Percentiles rank a stretch among this genome's conserved stretches.
Conservation (phyloP, 306 rosid genomes). For the Morella rubra region DNA sequence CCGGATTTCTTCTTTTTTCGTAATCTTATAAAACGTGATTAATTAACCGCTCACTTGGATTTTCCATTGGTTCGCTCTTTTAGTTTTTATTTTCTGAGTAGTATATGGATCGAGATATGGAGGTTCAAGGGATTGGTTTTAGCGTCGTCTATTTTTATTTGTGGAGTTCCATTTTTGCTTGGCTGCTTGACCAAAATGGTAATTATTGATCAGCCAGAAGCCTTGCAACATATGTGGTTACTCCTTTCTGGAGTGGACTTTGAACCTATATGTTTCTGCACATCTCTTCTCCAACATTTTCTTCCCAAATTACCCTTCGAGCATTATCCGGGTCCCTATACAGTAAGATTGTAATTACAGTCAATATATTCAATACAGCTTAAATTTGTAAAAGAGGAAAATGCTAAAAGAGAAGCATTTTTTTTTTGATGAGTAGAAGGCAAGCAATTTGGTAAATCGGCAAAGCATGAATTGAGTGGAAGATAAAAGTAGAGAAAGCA, state of each 20-base stretch:
- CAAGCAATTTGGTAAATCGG: too few species aligned
- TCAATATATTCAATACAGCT: not conserved
- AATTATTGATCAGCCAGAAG: not conserved
- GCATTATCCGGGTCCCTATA: not conserved
- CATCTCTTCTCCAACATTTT: not conserved
- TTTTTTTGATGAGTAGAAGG: too few species aligned
- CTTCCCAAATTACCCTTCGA: not conserved
- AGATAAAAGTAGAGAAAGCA: too few species aligned
- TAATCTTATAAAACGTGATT: conserved; percentile 32
- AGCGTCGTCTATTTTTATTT: not conserved
- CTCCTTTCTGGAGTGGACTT: too few species aligned
- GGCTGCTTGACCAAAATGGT: not conserved
- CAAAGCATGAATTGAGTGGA: too few species aligned
- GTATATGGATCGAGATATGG: not conserved
- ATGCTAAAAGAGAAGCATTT: too few species aligned
- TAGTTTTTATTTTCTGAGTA: too few species aligned
- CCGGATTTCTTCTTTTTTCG: conserved; percentile 32
- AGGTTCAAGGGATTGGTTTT: not conserved
- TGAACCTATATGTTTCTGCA: not conserved
- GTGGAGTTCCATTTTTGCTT: not conserved
- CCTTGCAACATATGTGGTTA: not conserved
- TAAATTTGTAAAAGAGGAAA: not conserved
- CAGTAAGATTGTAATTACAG: not conserved
- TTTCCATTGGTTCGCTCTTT: not conserved
- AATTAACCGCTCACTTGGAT: conserved; percentile 37